Percentiles rank a stretch among this genome's conserved stretches.
Conservation (phyloP, 495 filamentous ascomycete genomes). For the Annulohypoxylon maeteangense region DNA sequence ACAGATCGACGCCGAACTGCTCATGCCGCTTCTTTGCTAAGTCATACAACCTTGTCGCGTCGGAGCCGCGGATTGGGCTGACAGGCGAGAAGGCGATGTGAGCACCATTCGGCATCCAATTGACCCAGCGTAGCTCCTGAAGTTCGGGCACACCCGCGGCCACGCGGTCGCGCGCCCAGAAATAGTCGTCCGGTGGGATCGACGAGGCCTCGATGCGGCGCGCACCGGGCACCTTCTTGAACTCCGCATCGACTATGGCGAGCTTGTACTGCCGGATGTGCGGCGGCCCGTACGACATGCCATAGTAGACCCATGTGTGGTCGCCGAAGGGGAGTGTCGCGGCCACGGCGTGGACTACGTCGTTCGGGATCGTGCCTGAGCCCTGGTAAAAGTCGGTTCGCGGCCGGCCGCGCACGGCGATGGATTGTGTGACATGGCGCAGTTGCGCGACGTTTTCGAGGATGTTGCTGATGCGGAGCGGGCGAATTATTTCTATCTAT, state of each 20-base stretch:
- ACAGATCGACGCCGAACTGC: constrained; percentile 59
- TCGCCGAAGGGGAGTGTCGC: constrained; percentile 55
- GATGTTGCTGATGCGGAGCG: constrained; percentile 60
- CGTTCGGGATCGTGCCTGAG: constrained; percentile 52
- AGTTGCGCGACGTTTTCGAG: constrained; percentile 68
- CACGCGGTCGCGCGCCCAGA: constrained; percentile 53
- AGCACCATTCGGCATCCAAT: constrained; percentile 64
- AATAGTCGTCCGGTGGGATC: constrained; percentile 46
- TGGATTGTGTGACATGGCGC: constrained; percentile 61
- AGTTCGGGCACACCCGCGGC: constrained; percentile 58
- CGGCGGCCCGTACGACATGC: constrained; percentile 55
- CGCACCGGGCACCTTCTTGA: constrained; percentile 53
- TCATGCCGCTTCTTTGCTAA: constrained; percentile 46
- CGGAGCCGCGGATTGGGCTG: constrained; percentile 55
- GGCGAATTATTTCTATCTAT: constrained; percentile 61
- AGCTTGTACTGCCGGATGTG: constrained; percentile 49
- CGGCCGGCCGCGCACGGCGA: constrained; percentile 57
- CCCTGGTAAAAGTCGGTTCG: constrained; percentile 58
- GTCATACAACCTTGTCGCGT: constrained; percentile 48
- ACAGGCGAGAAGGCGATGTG: constrained; percentile 66
- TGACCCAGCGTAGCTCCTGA: constrained; percentile 63
- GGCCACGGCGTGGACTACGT: constrained; percentile 51
- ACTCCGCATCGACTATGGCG: constrained; percentile 50
- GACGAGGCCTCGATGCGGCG: constrained; percentile 50
- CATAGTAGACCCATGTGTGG: constrained; percentile 63